Evolutionary conservation across 169 alveolate genomes (phyloP).

Genomic region (Fabrea salina): DNA sequence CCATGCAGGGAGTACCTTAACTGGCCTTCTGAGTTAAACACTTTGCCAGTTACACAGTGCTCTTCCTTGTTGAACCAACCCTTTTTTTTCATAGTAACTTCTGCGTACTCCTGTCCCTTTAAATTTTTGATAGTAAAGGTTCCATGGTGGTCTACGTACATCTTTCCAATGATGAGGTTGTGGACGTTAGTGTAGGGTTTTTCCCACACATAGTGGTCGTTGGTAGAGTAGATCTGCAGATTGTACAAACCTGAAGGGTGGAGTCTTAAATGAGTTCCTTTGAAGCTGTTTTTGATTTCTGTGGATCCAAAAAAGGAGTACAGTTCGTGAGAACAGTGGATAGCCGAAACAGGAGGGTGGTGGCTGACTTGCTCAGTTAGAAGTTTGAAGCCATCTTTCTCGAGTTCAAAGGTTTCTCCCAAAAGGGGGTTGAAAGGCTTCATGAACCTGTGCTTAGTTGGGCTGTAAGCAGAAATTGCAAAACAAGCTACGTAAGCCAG

Average conservation of each 20-base stretch:
- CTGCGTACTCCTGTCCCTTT: constrained; percentile 25
- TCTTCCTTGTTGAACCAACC: constrained; percentile 55
- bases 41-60: constrained; percentile 42
- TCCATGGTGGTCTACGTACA: constrained; percentile 47
- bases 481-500: constrained; percentile 86
- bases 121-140: constrained; percentile 1
- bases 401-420: constrained; percentile 95
- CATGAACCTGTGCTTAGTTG: constrained; percentile 83
- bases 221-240: background rate
- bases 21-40: background rate
- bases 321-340: constrained; percentile 70
- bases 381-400: constrained; percentile 36
- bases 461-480: constrained; percentile 85
- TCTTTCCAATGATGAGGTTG: constrained; percentile 57
- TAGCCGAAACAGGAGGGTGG: constrained; percentile 96
- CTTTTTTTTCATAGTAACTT: constrained; percentile 28
- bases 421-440: constrained; percentile 95
- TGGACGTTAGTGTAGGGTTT: constrained; percentile 38
- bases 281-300: constrained; percentile 9
- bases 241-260: background rate
- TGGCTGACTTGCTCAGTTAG: constrained; percentile 93
- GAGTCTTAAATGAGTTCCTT: constrained; percentile 7
- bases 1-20: background rate
- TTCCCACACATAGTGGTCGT: constrained; percentile 32
- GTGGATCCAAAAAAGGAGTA: background rate